These are phyloP conservation scores for Spathaspora passalidarum DNA, from an alignment of 805 yeast genomes.

Conservation along the genomic window DNA sequence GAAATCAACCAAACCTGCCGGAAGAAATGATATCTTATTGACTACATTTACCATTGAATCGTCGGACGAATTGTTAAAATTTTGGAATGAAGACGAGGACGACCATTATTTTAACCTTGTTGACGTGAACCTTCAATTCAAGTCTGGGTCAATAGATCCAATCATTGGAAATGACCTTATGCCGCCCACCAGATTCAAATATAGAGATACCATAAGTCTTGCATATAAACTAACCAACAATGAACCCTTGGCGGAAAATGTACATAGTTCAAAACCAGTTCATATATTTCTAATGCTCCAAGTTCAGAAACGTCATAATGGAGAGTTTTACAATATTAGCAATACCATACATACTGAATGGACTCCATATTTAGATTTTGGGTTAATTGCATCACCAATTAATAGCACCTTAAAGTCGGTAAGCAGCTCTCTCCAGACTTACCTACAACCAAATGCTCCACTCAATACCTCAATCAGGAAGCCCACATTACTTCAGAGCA, in stretches of 20 bases:
- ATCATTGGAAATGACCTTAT: constrained; percentile 8
- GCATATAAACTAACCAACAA: constrained; percentile 33
- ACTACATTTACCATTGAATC: constrained; percentile 48
- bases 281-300: constrained; percentile 24
- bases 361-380: constrained; percentile 39
- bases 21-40: constrained; percentile 42
- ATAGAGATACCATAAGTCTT: constrained; percentile 31
- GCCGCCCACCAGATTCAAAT: constrained; percentile 13
- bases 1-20: constrained; percentile 48
- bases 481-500: constrained; percentile 20
- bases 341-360: constrained; percentile 33
- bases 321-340: constrained; percentile 17
- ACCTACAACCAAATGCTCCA: constrained; percentile 17
- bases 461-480: constrained; percentile 14
- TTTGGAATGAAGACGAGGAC: constrained; percentile 7
- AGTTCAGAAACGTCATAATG: constrained; percentile 15
- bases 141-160: constrained; percentile 29
- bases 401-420: constrained; percentile 33
- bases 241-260: constrained; percentile 15
- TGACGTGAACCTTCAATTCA: constrained; percentile 22
- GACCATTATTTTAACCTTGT: constrained; percentile 22
- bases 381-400: constrained; percentile 36
- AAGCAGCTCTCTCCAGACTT: constrained; percentile 17
- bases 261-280: constrained; percentile 23
- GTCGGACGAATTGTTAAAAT: constrained; percentile 35